A percentile compares a stretch with the other conserved stretches of the same genome.
phyloP scores from a whole-genome alignment of 2,329 filamentous ascomycete genomes.

The Mycosphaerella sp. region DNA sequence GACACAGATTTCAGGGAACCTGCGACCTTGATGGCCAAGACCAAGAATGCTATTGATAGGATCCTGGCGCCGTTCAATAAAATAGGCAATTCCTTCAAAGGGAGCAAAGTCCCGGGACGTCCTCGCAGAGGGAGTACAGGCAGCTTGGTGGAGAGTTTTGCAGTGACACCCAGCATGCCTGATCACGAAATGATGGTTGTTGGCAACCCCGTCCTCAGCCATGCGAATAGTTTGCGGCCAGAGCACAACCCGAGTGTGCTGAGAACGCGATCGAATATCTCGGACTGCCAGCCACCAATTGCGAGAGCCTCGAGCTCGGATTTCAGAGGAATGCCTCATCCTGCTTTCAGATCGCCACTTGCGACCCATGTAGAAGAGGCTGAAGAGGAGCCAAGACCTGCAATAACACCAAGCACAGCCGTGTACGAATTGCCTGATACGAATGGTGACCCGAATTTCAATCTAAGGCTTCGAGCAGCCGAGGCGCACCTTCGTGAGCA shows the following conservation, averaged over 20 bases:
- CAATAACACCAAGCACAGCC: background rate
- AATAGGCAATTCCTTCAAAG: background rate
- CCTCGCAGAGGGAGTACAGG: constrained; percentile 6
- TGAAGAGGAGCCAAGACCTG: background rate
- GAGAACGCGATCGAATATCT: background rate
- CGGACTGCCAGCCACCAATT: background rate
- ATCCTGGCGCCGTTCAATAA: constrained; percentile 2
- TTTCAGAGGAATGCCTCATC: background rate
- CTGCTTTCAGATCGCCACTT: background rate
- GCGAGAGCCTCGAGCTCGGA: background rate
- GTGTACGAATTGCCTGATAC: background rate
- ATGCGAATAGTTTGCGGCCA: constrained; percentile 7
- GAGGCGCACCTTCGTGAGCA: background rate
- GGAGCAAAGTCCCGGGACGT: constrained; percentile 1
- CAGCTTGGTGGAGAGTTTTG: background rate
- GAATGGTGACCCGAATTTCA: background rate
- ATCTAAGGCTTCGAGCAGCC: background rate
- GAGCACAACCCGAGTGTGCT: constrained; percentile 2
- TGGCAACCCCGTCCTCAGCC: background rate
- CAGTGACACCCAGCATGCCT: background rate
- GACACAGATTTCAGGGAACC: background rate
- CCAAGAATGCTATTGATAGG: background rate
- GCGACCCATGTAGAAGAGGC: background rate
- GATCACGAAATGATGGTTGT: background rate
- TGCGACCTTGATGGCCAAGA: background rate